Percentiles rank a stretch among this genome's conserved stretches.
Conservation (phyloP, 768 basidiomycete genomes). For the Boletus sp. region DNA sequence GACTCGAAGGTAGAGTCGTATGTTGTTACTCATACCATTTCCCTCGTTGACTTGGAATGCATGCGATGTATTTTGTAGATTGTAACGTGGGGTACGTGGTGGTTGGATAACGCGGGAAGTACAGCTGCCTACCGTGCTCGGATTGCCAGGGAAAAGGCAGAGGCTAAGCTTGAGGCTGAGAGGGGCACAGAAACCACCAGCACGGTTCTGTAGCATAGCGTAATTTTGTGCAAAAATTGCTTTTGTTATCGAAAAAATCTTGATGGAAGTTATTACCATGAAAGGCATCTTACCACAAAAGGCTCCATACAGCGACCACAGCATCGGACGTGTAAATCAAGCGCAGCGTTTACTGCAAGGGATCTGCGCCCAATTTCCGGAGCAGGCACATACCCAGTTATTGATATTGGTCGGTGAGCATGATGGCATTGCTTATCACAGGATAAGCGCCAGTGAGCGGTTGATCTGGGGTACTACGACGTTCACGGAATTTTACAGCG, state of each 20-base stretch:
- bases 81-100: not conserved
- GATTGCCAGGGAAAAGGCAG: not conserved
- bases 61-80: not conserved
- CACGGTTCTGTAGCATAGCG: not conserved
- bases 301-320: no score
- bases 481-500: not conserved
- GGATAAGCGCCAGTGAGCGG: no score
- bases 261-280: no score
- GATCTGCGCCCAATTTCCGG: no score
- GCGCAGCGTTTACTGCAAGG: no score
- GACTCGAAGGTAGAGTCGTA: not conserved
- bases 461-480: not conserved
- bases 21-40: not conserved
- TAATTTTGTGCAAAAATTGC: no score
- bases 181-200: not conserved
- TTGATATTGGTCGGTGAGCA: not conserved
- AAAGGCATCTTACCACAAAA: no score
- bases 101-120: not conserved
- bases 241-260: no score
- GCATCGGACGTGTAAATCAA: no score
- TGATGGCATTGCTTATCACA: not conserved
- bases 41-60: not conserved
- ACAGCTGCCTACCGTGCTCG: not conserved
- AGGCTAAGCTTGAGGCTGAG: not conserved
- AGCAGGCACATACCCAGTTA: not conserved